Evolutionary conservation across 1,284 basidiomycete genomes (phyloP).

Genomic region (Naganishia liquefaciens): DNA sequence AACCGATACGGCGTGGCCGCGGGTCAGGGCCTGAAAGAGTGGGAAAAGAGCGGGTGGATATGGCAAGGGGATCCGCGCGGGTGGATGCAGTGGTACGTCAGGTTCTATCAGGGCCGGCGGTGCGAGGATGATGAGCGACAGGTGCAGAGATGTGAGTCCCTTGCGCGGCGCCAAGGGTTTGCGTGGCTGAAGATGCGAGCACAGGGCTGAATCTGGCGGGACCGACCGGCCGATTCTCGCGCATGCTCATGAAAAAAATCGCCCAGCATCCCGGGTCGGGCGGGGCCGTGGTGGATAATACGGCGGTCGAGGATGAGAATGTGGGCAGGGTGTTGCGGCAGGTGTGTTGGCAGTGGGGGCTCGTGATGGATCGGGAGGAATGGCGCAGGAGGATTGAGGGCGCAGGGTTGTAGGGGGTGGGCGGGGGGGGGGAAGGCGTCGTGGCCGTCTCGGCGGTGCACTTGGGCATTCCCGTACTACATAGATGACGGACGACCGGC

Average conservation of each 20-base stretch:
- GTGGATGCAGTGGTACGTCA: slow-evolving; percentile 57
- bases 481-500: background rate
- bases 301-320: slow-evolving; percentile 42
- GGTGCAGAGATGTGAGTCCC: slow-evolving; percentile 53
- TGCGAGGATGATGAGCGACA: slow-evolving; percentile 56
- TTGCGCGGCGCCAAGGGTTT: background rate
- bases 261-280: slow-evolving; percentile 40
- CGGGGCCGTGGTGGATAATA: slow-evolving; percentile 38
- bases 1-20: slow-evolving; percentile 56
- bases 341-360: slow-evolving; percentile 51
- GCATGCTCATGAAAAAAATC: slow-evolving; percentile 53
- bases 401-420: slow-evolving; percentile 1
- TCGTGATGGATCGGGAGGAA: slow-evolving; percentile 42
- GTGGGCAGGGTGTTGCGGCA: slow-evolving; percentile 46
- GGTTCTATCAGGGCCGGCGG: slow-evolving; percentile 56
- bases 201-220: slow-evolving; percentile 56
- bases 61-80: slow-evolving; percentile 55
- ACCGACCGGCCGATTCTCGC: slow-evolving; percentile 55
- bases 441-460: background rate
- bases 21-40: slow-evolving; percentile 55
- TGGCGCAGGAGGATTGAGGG: slow-evolving; percentile 36
- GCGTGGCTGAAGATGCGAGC: background rate
- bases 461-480: background rate
- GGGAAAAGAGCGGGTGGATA: slow-evolving; percentile 58
- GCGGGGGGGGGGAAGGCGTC: background rate